phyloP scores from a whole-genome alignment of 2,329 filamentous ascomycete genomes.

The Septoria petroselini region DNA sequence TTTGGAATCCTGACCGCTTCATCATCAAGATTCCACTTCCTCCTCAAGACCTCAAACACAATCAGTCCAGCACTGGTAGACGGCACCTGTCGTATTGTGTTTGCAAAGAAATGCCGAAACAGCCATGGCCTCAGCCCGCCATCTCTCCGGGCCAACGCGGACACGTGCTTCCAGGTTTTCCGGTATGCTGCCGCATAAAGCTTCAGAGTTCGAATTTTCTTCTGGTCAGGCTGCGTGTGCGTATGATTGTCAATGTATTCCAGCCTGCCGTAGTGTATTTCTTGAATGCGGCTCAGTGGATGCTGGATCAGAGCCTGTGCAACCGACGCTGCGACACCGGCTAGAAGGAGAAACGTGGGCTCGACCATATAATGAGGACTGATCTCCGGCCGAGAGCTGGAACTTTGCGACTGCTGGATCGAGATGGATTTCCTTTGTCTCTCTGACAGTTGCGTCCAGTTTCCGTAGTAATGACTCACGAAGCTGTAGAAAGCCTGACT shows the following conservation, averaged over 20 bases:
- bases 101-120: conserved; percentile 70
- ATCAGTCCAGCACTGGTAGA: conserved; percentile 74
- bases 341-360: conserved; percentile 66
- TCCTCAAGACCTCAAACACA: conserved; percentile 71
- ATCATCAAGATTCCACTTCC: conserved; percentile 65
- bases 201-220: conserved; percentile 52
- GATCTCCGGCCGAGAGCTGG: conserved; percentile 51
- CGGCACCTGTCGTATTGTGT: conserved; percentile 69
- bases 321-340: conserved; percentile 66
- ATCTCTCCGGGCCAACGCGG: conserved; percentile 56
- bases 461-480: conserved; percentile 66
- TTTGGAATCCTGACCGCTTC: conserved; percentile 64
- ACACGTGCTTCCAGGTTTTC: conserved; percentile 62
- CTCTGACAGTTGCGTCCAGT: conserved; percentile 36
- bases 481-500: conserved; percentile 70
- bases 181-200: conserved; percentile 70
- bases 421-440: conserved; percentile 35
- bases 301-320: conserved; percentile 68
- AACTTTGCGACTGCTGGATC: conserved; percentile 23
- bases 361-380: conserved; percentile 73
- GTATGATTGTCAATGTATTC: conserved; percentile 65
- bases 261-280: conserved; percentile 68
- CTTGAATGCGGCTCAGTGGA: conserved; percentile 67
- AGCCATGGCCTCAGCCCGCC: conserved; percentile 61
- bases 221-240: conserved; percentile 41